phyloP scores from a whole-genome alignment of 192 early-diverging fungal genomes.

The Gigaspora rosea region DNA sequence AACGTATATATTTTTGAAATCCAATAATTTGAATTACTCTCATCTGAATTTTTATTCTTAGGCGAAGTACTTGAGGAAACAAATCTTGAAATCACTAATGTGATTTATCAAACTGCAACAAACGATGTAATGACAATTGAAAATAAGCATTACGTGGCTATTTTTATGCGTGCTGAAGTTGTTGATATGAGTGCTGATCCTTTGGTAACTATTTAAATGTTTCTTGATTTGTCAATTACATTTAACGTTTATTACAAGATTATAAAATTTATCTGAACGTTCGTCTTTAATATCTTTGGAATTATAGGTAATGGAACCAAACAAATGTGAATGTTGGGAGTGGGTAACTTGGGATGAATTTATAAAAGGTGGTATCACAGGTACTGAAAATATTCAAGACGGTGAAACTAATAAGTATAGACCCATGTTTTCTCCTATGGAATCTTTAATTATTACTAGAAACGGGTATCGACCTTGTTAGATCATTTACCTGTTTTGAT shows the following conservation, averaged over 20 bases:
- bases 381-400: background rate
- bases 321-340: slow-evolving; percentile 49
- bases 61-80: slow-evolving; percentile 48
- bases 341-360: slow-evolving; percentile 40
- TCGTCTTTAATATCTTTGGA: background rate
- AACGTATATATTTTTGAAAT: slow-evolving; percentile 31
- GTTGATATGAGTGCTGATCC: slow-evolving; percentile 33
- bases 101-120: slow-evolving; percentile 38
- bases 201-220: background rate
- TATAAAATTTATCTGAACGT: background rate
- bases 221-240: background rate
- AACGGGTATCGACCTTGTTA: too few species aligned
- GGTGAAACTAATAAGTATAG: slow-evolving; percentile 11
- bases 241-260: background rate
- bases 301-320: slow-evolving; percentile 41
- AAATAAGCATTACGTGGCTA: slow-evolving; percentile 52
- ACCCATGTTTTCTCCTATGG: slow-evolving; percentile 25
- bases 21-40: background rate
- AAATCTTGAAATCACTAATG: slow-evolving; percentile 35
- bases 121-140: slow-evolving; percentile 45
- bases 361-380: background rate
- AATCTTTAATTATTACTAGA: background rate
- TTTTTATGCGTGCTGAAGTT: slow-evolving; percentile 45
- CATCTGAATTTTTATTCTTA: slow-evolving; percentile 7
- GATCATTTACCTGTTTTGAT: too few species aligned